Evolutionary conservation across 2,329 filamentous ascomycete species (phyloP), one percentile per base, ranked within the genome.

Genomic region (Drechslerella stenobrocha): DNA sequence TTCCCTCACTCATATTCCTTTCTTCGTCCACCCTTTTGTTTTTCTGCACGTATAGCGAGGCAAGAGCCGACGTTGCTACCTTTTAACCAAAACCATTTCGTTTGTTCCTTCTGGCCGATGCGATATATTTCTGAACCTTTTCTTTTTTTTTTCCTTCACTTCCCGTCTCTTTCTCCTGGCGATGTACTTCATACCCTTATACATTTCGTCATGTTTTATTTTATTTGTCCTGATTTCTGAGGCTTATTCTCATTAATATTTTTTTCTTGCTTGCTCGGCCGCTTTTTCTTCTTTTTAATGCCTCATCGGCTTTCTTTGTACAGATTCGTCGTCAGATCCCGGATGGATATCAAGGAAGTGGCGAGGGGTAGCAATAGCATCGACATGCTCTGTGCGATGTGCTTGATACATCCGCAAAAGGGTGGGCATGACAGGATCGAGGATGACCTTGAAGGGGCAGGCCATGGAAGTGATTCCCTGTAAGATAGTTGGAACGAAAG

Each of bases 401-500:
- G 44, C 24, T 63, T 47, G 48, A 42, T 58, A 42, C 23, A 42
- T 52, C 53, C 50, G 60, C 42, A 53, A 53, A 59, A 48, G 30
- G 57, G 22, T 23, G 40, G 50, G 32, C n/a, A 44, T 52, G 58
- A 42, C 18, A 20, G 37, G 53, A 28, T 46, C 40, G 47, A 55
- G 57, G 60, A 48, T 46, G 51, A 60, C 50, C 46, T 59, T 56
- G 47, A 45, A 26, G 40, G 32, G 26, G 34, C 44, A 51, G 50
- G 35, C 15, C 20, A 45, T 35, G 56, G 42, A 40, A 50, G 28
- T 30, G 46, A 52, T 59, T 48, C 44, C 45, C 20, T 45, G 44
- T 61, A 66, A 65, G 51, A 52, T 60, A 71, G 64, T 65, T 63
- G 65, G 65, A 70, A 67, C 58, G 61, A 65, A 66, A 70, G 70